A percentile compares a stretch with the other conserved stretches of the same genome.
These are phyloP conservation scores for Larix sibirica DNA, from an alignment of 83 land plant genomes.

Conservation along the genomic window DNA sequence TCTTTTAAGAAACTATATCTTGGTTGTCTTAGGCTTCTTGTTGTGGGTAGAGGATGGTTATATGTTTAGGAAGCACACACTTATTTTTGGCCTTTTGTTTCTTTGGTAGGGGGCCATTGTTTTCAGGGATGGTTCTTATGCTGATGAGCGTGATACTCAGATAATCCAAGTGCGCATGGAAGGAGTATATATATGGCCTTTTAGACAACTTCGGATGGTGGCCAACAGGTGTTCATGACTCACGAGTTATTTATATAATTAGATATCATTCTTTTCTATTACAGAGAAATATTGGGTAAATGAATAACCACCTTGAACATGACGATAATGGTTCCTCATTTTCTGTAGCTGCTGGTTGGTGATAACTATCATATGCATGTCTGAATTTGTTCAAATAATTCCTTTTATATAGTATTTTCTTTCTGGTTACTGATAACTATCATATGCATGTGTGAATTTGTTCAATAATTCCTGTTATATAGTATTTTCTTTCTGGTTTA, in stretches of 20 bases:
- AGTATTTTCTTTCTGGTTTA: background rate
- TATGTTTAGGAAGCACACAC: background rate
- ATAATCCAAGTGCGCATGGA: slow-evolving; percentile 60
- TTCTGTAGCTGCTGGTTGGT: background rate
- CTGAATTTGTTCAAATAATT: too few relatives aligned
- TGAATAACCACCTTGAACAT: background rate
- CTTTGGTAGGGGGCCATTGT: slow-evolving; percentile 59
- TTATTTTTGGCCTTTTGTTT: background rate
- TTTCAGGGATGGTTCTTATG: slow-evolving; percentile 55
- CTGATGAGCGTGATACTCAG: slow-evolving; percentile 47
- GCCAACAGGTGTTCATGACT: slow-evolving; percentile 54
- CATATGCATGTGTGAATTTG: too few relatives aligned
- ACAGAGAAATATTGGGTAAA: background rate
- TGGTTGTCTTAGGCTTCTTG: background rate
- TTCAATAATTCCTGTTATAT: background rate
- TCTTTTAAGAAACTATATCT: background rate
- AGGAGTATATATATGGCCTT: slow-evolving; percentile 88
- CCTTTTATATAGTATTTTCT: background rate
- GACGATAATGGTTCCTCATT: background rate
- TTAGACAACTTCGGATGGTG: slow-evolving; percentile 77
- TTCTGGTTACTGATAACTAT: background rate
- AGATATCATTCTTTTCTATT: background rate
- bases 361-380: background rate
- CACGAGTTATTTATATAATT: background rate
- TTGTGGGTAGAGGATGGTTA: background rate